These are phyloP conservation scores for Tremellales sp. DNA, from an alignment of 1,284 basidiomycete species.

Conservation along the genomic window DNA sequence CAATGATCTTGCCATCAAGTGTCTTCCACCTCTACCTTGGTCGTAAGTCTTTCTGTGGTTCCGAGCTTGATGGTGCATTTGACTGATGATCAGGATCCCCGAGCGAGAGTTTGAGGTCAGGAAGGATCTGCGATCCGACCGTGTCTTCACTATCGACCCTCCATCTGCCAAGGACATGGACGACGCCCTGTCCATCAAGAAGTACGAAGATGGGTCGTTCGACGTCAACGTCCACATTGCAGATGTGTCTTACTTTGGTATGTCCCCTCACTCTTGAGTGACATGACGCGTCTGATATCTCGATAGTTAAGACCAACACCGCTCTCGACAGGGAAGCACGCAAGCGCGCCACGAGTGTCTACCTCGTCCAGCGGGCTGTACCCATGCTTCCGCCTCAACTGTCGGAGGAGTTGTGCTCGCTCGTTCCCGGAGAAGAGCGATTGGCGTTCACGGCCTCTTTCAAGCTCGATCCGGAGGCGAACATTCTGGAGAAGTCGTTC, in stretches of 20 bases:
- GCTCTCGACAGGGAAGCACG: constrained; percentile 95
- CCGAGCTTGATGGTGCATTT: background rate
- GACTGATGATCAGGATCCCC: constrained; percentile 63
- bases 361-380: constrained; percentile 89
- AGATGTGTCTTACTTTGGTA: constrained; percentile 85
- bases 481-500: constrained; percentile 82
- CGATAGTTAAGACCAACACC: constrained; percentile 79
- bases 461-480: constrained; percentile 78
- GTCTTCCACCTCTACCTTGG: constrained; percentile 91
- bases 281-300: background rate
- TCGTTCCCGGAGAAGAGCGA: constrained; percentile 79
- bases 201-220: constrained; percentile 83
- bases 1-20: constrained; percentile 88
- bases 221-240: constrained; percentile 92
- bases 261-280: constrained; percentile 10
- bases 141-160: constrained; percentile 93
- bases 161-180: constrained; percentile 85
- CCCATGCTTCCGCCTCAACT: constrained; percentile 93
- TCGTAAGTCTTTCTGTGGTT: constrained; percentile 55
- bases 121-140: constrained; percentile 76
- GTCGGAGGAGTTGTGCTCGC: constrained; percentile 87
- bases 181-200: constrained; percentile 84
- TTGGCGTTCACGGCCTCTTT: constrained; percentile 85
- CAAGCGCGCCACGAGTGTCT: constrained; percentile 94
- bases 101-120: constrained; percentile 83